Evolutionary conservation across 352 stramenopile species (phyloP), one percentile per base, ranked within the genome.

Genomic region (Pythium dissimile): DNA sequence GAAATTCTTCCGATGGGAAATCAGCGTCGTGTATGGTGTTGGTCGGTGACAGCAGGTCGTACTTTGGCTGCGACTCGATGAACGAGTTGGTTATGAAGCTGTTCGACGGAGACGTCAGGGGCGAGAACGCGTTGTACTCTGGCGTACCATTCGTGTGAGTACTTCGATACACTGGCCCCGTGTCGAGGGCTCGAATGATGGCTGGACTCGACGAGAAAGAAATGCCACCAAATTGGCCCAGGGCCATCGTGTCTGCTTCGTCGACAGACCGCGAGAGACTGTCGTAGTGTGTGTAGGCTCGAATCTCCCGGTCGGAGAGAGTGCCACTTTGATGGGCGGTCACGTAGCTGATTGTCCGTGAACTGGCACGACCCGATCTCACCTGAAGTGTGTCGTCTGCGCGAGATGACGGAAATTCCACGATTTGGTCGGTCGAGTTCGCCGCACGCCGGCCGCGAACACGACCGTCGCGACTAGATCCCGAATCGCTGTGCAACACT

Each of bases 1-100:
- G 76, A 51, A 88, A 80, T 58, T 88, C 77, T 66, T 87, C 77
- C 8, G 74, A 86, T n/a, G 77, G 67, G 31, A 85, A 88, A 28
- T 86, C 75, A 42, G 60, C 67, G 34, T 87, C 71, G 23, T 78
- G 67, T 2, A 83, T 49, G 43, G 74, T 88, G 54, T 80, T 80
- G 10, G 69, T 82, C 26, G 78, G 74, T n/a, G 76, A 88, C 18
- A 83, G 35, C 13, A 59, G 9, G 54, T 87, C 66, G 48, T 91
- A 91, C 24, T 60, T 16, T 20, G 16, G 57, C 18, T 23, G 21
- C 3, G 21, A 31, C 23, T 59, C 55, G 5, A 71, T 43, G 43
- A 73, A 77, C 16, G 61, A 68, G 30, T 50, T 60, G 16, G 38
- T 57, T 18, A 57, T 59, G 42, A 64, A 67, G 48, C 64, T 77